Conservation (phyloP, 129 eudicot genomes). For the Solidago caesia region DNA sequence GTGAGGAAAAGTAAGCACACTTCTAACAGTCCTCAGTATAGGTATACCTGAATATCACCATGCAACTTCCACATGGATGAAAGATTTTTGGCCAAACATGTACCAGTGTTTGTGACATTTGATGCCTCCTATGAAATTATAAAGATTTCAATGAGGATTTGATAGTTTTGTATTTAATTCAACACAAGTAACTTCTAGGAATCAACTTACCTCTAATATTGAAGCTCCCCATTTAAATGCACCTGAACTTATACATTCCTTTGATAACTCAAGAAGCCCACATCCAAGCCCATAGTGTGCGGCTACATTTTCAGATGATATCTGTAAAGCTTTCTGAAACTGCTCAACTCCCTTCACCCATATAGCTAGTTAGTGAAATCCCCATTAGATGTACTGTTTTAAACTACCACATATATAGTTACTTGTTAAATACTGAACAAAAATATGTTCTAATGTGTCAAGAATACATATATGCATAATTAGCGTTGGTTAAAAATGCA, state of each 20-base stretch:
- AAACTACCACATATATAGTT: background rate
- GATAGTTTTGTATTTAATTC: constrained; percentile 12
- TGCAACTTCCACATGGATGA: constrained; percentile 92
- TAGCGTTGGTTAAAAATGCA: constrained; percentile 10
- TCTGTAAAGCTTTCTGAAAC: constrained; percentile 74
- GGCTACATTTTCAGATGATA: constrained; percentile 66
- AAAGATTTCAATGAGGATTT: constrained; percentile 5
- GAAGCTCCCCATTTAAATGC: constrained; percentile 97
- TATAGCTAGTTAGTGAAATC: constrained; percentile 31
- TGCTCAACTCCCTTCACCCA: constrained; percentile 77
- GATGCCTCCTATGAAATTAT: constrained; percentile 71
- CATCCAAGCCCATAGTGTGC: constrained; percentile 90
- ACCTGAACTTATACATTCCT: constrained; percentile 76
- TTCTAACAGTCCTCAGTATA: constrained; percentile 4
- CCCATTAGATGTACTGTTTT: constrained; percentile 23
- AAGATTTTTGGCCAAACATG: constrained; percentile 57
- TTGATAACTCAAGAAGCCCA: constrained; percentile 76
- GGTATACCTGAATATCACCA: constrained; percentile 93
- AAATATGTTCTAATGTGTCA: constrained; percentile 9
- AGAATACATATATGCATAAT: background rate
- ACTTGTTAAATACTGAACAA: background rate
- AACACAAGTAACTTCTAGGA: constrained; percentile 3
- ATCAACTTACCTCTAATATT: constrained; percentile 63
- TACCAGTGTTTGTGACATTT: constrained; percentile 45
- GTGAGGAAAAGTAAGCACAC: background rate